These are phyloP conservation scores for Claviceps arundinis DNA, from an alignment of 2,329 filamentous ascomycete species.

Conservation along the genomic window DNA sequence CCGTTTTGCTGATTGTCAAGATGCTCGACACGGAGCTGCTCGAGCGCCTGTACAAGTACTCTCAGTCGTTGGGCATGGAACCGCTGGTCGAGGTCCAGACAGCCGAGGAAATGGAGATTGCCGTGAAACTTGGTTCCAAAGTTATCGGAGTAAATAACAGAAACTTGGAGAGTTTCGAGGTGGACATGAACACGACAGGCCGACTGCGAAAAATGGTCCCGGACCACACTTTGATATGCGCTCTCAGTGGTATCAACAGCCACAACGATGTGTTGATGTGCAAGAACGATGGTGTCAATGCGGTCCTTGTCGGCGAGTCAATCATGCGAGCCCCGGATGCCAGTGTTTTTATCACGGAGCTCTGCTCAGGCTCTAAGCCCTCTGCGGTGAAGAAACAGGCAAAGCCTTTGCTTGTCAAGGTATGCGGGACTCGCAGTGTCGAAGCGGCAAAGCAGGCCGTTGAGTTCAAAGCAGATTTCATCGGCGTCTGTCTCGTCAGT, in stretches of 20 bases:
- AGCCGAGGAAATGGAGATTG: slow-evolving; percentile 79
- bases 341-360: slow-evolving; percentile 65
- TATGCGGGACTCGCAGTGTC: slow-evolving; percentile 77
- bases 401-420: slow-evolving; percentile 64
- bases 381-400: slow-evolving; percentile 20
- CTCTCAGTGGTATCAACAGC: slow-evolving; percentile 84
- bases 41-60: slow-evolving; percentile 74
- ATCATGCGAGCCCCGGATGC: slow-evolving; percentile 87
- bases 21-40: slow-evolving; percentile 75
- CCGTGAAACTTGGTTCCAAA: slow-evolving; percentile 73
- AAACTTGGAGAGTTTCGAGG: slow-evolving; percentile 91
- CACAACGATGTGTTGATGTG: slow-evolving; percentile 81
- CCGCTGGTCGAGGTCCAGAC: slow-evolving; percentile 95
- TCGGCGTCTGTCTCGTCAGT: slow-evolving; percentile 84
- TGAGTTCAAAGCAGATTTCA: slow-evolving; percentile 75
- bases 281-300: slow-evolving; percentile 78
- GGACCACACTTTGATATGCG: slow-evolving; percentile 76
- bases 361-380: slow-evolving; percentile 50
- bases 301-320: slow-evolving; percentile 87
- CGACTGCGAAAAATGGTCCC: slow-evolving; percentile 79
- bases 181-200: slow-evolving; percentile 85
- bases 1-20: slow-evolving; percentile 91
- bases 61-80: slow-evolving; percentile 85
- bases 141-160: slow-evolving; percentile 97
- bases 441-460: slow-evolving; percentile 72